These are phyloP conservation scores for Amylostereum chailletii DNA, from an alignment of 1,284 basidiomycete genomes.

Conservation along the genomic window DNA sequence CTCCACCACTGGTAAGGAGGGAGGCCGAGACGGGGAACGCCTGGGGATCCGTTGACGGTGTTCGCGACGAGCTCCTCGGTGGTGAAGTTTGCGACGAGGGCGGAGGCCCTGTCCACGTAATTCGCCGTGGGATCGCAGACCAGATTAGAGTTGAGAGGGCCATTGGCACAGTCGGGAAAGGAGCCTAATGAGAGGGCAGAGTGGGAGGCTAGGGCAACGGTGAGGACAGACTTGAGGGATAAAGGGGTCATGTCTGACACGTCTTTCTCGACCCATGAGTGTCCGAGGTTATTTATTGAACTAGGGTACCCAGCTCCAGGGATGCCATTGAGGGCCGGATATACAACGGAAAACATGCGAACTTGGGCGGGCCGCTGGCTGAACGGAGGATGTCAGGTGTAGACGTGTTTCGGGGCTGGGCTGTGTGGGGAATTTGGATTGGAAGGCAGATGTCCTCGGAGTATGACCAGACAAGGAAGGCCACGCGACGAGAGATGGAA, in stretches of 20 bases:
- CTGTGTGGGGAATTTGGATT: too few relatives aligned
- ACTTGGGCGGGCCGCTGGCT: too few relatives aligned
- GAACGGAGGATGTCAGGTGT: too few relatives aligned
- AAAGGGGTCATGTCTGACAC: background rate
- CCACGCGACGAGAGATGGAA: too few relatives aligned
- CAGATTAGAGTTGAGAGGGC: slow-evolving; percentile 33
- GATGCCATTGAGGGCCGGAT: too few relatives aligned
- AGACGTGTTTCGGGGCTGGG: too few relatives aligned
- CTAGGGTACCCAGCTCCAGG: too few relatives aligned
- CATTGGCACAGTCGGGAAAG: slow-evolving; percentile 40
- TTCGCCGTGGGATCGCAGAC: slow-evolving; percentile 41
- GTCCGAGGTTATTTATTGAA: background rate
- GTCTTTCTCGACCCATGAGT: background rate
- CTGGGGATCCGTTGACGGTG: slow-evolving; percentile 23
- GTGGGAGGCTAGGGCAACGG: background rate
- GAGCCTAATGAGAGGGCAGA: slow-evolving; percentile 3
- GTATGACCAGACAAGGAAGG: too few relatives aligned
- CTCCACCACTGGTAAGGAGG: slow-evolving; percentile 49
- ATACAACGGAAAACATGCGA: too few relatives aligned
- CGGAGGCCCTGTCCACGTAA: slow-evolving; percentile 35
- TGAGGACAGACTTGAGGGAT: slow-evolving; percentile 4
- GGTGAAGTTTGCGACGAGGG: slow-evolving; percentile 38
- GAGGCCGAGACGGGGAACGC: slow-evolving; percentile 41
- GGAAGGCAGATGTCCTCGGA: too few relatives aligned
- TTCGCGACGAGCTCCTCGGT: slow-evolving; percentile 33